phyloP scores from a whole-genome alignment of 2,329 filamentous ascomycete species.

The Aphanoascus verrucosus region DNA sequence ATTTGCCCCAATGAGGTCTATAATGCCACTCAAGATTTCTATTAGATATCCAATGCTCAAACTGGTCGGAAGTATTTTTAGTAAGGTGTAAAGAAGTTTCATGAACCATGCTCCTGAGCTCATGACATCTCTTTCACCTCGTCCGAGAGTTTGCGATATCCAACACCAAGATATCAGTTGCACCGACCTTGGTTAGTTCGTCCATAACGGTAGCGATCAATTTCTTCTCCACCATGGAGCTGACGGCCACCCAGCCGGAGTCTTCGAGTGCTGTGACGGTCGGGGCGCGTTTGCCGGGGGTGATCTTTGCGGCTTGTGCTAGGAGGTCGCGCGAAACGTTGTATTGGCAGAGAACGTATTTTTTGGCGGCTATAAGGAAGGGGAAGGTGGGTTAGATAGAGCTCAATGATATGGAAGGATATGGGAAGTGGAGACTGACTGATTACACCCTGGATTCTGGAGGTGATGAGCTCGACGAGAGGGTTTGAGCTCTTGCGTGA shows the following conservation, averaged over 20 bases:
- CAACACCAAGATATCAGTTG: constrained; percentile 73
- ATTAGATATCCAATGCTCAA: too few relatives aligned
- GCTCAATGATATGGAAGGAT: background rate
- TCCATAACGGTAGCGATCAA: constrained; percentile 81
- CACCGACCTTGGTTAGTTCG: constrained; percentile 61
- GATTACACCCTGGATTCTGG: constrained; percentile 85
- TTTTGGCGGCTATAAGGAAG: constrained; percentile 57
- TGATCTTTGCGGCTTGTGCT: constrained; percentile 59
- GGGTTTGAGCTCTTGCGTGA: constrained; percentile 72
- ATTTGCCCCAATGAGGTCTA: too few relatives aligned
- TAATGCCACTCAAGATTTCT: too few relatives aligned
- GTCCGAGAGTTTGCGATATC: constrained; percentile 72
- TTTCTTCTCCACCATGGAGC: constrained; percentile 85
- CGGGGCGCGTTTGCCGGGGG: constrained; percentile 85
- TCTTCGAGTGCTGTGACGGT: constrained; percentile 84
- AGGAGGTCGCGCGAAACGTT: constrained; percentile 70
- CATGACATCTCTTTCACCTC: constrained; percentile 18
- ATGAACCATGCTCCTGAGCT: too few relatives aligned
- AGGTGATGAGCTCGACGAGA: constrained; percentile 72
- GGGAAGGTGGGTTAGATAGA: constrained; percentile 7
- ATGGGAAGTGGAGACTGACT: constrained; percentile 36
- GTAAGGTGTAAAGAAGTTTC: too few relatives aligned
- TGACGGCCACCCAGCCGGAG: constrained; percentile 87
- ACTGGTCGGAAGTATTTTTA: too few relatives aligned
- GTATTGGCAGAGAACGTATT: constrained; percentile 91